Conservation (phyloP, 352 stramenopile species). For the Phytophthora multivora region DNA sequence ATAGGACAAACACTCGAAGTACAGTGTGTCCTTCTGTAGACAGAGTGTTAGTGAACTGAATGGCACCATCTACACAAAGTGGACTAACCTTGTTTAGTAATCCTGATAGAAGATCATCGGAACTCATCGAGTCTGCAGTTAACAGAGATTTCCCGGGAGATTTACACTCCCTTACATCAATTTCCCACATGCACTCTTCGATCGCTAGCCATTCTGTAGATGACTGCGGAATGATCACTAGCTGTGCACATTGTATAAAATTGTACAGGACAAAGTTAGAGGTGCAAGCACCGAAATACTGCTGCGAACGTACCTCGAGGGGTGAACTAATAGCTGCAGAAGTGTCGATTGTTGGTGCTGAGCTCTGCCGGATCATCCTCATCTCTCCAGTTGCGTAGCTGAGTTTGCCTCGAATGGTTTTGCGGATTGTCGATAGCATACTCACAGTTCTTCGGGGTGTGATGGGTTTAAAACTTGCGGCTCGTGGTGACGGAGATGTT, state of each 20-base stretch:
- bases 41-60: background rate
- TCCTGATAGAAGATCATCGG: conserved; percentile 27
- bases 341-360: conserved; percentile 23
- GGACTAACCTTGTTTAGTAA: conserved; percentile 37
- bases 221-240: conserved; percentile 21
- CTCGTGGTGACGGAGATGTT: conserved; percentile 32
- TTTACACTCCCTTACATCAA: conserved; percentile 42
- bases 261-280: conserved; percentile 2
- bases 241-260: conserved; percentile 17
- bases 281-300: background rate
- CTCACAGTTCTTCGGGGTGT: conserved; percentile 37
- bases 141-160: conserved; percentile 27
- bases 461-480: conserved; percentile 11
- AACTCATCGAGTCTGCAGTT: conserved; percentile 17
- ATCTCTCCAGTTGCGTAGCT: conserved; percentile 25
- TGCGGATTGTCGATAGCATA: conserved; percentile 46
- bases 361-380: conserved; percentile 32
- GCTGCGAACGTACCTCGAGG: conserved; percentile 17
- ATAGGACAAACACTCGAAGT: conserved; percentile 51
- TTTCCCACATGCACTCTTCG: conserved; percentile 62
- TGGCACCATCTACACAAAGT: background rate
- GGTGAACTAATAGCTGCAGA: background rate
- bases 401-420: conserved; percentile 48
- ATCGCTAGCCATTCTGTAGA: conserved; percentile 56
- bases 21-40: conserved; percentile 37